phyloP scores from a whole-genome alignment of 176 grass and related monocot species.

The Lolium multiflorum region DNA sequence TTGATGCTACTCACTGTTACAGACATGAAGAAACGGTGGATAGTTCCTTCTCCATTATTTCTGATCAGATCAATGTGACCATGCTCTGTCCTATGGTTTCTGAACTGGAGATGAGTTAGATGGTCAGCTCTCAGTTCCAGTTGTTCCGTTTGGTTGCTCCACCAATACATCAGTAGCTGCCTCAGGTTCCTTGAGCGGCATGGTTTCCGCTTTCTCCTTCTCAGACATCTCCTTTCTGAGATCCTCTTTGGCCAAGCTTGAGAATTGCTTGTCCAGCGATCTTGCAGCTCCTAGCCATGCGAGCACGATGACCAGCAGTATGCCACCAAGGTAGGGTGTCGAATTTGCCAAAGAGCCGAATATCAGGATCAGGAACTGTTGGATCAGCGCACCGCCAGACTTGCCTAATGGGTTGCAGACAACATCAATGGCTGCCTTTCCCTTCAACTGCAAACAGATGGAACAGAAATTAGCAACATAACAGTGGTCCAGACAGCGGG shows the following conservation, averaged over 20 bases:
- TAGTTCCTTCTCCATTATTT: conserved; percentile 39
- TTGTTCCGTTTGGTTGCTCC: conserved; percentile 47
- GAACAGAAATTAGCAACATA: neutral
- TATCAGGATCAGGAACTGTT: conserved; percentile 84
- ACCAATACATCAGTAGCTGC: conserved; percentile 30
- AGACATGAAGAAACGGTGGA: conserved; percentile 40
- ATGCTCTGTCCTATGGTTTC: conserved; percentile 29
- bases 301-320: conserved; percentile 76
- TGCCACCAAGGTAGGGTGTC: conserved; percentile 81
- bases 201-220: conserved; percentile 41
- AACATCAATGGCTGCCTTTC: conserved; percentile 92
- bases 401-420: conserved; percentile 94
- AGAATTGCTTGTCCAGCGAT: conserved; percentile 84
- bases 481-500: conserved; percentile 17
- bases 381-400: conserved; percentile 80
- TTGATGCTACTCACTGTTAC: conserved; percentile 14
- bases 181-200: conserved; percentile 29
- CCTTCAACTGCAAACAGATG: conserved; percentile 74
- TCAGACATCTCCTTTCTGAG: conserved; percentile 52
- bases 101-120: conserved; percentile 37
- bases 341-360: conserved; percentile 93
- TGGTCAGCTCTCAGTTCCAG: conserved; percentile 35
- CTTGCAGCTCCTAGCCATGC: conserved; percentile 66
- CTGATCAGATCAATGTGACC: conserved; percentile 21
- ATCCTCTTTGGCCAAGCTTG: conserved; percentile 77